Base-by-base conservation (phyloP, 352 stramenopile genomes). In the Thraustotheca clavata region DNA sequence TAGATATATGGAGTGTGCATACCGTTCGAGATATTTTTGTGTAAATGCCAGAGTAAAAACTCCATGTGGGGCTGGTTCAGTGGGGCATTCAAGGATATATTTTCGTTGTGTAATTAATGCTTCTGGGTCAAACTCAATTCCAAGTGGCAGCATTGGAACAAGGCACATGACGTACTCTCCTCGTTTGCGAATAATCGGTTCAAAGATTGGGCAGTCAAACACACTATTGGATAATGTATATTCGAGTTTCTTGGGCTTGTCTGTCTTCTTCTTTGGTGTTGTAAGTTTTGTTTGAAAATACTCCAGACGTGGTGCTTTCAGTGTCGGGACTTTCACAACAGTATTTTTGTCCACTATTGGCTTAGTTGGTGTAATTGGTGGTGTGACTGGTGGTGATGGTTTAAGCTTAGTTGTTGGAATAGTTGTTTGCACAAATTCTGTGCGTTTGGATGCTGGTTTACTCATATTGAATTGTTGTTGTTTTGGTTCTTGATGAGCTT, bases 81-180 rank as follows among this genome's bases (percentile, higher is more conserved):
- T 71, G 3, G 52, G 27, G 29, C 12, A 52, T 31, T 52, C 43
- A 31, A 52, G 24, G 2, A 52, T 24, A 31, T 52, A 52, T 31
- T 52, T 52, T 18, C 34, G 12, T 31, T 52, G 11, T 18, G 18
- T 9, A 24, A 52, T 2, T 6, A 52, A 31, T 31, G 43, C 43
- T 9, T 24, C 8, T 11, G 43, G 11, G 3, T 52, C 43, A 24
- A 89, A 70, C 24, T 76, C 76, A 8, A 92, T 69, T 22, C 79
- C 79, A n/a, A 90, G 67, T 31, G 80, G 79, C 18, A 80, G 60
- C 22, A 41, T 75, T 18, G 74, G 67, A 29, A 87, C 75, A 32
- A 90, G 49, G 11, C 87, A 40, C 68, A 92, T 80, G 33, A 89
- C 70, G 35, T 85, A 83, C 33, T 88, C 74, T 48, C 41, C 57